Evolutionary conservation across 176 grass and related monocot genomes (phyloP), one percentile per base, ranked within the genome.

Genomic region (Oryza glaberrima): DNA sequence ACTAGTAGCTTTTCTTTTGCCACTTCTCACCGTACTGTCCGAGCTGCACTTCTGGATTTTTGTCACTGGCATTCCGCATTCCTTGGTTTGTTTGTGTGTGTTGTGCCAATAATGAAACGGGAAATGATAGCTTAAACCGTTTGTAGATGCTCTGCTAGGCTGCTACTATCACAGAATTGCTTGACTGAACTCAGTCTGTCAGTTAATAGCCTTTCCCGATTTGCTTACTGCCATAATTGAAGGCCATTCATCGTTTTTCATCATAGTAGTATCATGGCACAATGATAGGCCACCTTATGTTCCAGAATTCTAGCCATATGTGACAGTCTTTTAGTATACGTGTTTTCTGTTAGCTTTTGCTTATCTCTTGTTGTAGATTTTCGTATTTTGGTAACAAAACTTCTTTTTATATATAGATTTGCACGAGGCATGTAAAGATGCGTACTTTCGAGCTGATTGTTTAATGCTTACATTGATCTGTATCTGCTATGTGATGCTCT

Each of bases 391-490:
- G 30, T 3, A 44, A 44, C 9, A 44, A 11, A 44, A 47, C 76
- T 70, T 81, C 8, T 60, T 81, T 2, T 65, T 71, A 52, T 70
- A 30, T 4, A 32, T 32, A 32, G 30, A 11, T 69, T 84, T 80
- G 17, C 14, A 74, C 49, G 26, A 28, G 17, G 70, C 35, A 51
- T 28, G 19, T 70, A 9, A 17, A 11, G 12, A 26, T 65, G 19
- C 68, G 19, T n/a, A 70, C 6, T 19, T 77, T 66, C 4, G 5
- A 40, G 35, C 65, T 64, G 22, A 49, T 77, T 77, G 15, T 73
- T 22, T 3, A 81, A 77, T 82, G 41, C 47, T 38, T 26, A 60
- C 26, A 64, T 56, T 4, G 16, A 72, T 32, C 25, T 73, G 13
- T 26, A 9, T 46, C 28, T 20, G 66, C 58, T 60, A 25, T 69